These are phyloP conservation scores for Termitomyces sp. DNA, from an alignment of 768 basidiomycete species.

Conservation along the genomic window DNA sequence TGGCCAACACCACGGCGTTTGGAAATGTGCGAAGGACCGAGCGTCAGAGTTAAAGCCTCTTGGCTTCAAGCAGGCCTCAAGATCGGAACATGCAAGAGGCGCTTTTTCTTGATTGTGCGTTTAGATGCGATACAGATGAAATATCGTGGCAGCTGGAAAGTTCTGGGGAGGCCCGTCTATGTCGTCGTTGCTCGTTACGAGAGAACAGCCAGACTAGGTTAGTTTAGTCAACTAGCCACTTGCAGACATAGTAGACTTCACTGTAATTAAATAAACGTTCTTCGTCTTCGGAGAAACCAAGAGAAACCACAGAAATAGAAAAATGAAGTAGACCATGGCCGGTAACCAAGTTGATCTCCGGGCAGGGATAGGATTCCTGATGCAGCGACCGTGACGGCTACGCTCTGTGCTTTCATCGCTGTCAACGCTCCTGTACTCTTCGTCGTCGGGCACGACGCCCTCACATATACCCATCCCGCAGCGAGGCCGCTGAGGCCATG, in stretches of 20 bases:
- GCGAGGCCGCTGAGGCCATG: conserved; percentile 3
- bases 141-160: too few species aligned
- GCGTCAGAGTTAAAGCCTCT: neutral
- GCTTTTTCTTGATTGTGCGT: too few species aligned
- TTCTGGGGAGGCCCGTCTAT: too few species aligned
- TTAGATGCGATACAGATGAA: neutral
- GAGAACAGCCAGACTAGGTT: neutral
- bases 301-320: neutral
- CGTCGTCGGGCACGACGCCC: conserved; percentile 5
- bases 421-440: conserved; percentile 10
- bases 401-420: conserved; percentile 5
- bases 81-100: too few species aligned
- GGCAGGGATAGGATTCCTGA: neutral
- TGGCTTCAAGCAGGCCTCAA: too few species aligned
- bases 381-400: neutral
- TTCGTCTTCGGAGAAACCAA: neutral
- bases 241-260: neutral
- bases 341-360: conserved; percentile 2
- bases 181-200: too few species aligned
- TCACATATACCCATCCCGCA: neutral
- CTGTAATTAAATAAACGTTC: neutral
- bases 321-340: neutral
- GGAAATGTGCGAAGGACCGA: neutral
- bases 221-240: neutral
- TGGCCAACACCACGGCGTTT: neutral